phyloP scores from a whole-genome alignment of 2,329 filamentous ascomycete species.

The Raffaelea ambrosiae region DNA sequence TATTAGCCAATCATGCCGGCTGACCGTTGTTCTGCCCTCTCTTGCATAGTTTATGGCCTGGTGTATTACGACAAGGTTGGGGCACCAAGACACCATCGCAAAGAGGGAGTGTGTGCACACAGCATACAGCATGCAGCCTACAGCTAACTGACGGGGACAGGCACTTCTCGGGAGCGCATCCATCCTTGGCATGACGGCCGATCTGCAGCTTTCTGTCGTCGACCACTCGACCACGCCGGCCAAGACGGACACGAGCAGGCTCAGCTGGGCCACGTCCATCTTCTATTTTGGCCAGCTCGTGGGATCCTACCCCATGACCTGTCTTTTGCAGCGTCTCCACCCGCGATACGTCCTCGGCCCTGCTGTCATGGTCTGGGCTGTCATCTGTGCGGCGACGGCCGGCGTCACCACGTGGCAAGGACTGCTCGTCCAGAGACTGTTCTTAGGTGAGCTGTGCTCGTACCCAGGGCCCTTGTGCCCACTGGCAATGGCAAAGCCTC shows the following conservation, averaged over 20 bases:
- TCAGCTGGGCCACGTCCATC: slow-evolving; percentile 69
- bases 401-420: slow-evolving; percentile 37
- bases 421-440: slow-evolving; percentile 59
- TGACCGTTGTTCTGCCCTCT: no score
- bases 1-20: no score
- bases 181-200: slow-evolving; percentile 64
- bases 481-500: no score
- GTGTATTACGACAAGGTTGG: slow-evolving; percentile 61
- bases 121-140: no score
- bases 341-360: slow-evolving; percentile 55
- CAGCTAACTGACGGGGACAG: slow-evolving; percentile 20
- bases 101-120: neutral
- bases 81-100: no score
- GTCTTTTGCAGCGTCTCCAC: slow-evolving; percentile 59
- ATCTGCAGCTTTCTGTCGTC: slow-evolving; percentile 51
- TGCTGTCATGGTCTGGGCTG: slow-evolving; percentile 57
- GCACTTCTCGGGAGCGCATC: slow-evolving; percentile 66
- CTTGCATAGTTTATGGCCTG: slow-evolving; percentile 50
- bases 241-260: slow-evolving; percentile 54
- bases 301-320: slow-evolving; percentile 66
- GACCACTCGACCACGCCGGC: slow-evolving; percentile 35
- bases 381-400: slow-evolving; percentile 49
- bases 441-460: slow-evolving; percentile 33
- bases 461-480: no score
- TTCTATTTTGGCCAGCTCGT: slow-evolving; percentile 77